Conservation (phyloP, 306 rosid genomes). For the Ormosia semicastrata region DNA sequence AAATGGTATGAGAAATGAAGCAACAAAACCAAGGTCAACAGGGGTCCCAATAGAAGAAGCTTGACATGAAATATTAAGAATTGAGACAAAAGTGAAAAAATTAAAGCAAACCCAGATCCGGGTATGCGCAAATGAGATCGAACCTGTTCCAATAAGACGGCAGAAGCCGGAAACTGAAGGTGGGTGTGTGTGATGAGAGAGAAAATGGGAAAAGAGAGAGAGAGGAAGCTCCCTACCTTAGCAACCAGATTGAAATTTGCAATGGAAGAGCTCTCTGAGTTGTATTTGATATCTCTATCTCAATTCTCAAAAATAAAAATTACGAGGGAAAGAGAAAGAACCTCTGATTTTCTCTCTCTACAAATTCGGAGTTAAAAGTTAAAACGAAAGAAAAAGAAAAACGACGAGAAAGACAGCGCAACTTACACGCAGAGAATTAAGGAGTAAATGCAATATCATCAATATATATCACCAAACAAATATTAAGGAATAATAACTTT, state of each 20-base stretch:
- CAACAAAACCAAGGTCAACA: not conserved
- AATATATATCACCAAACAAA: no score
- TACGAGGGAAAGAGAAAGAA: not conserved
- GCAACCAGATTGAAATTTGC: no score
- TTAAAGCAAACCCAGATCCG: conserved; percentile 28
- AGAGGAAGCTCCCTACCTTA: no score
- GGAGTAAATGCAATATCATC: not conserved
- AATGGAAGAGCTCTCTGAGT: no score
- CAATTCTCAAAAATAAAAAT: not conserved
- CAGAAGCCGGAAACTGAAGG: not conserved
- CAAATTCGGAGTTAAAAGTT: conserved; percentile 13
- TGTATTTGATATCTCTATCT: no score
- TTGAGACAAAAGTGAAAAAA: not conserved
- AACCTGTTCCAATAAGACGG: conserved; percentile 27
- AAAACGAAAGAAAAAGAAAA: not conserved
- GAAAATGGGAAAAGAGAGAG: not conserved
- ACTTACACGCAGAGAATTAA: conserved; percentile 34
- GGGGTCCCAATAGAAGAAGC: no score
- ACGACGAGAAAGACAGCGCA: conserved; percentile 44
- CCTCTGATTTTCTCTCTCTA: not conserved
- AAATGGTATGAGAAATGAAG: not conserved
- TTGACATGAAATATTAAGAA: not conserved
- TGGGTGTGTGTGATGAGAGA: not conserved
- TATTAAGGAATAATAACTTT: no score
- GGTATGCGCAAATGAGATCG: conserved; percentile 7